Conservation (phyloP, 2,329 filamentous ascomycete genomes). For the Colletotrichum lindemuthianum region DNA sequence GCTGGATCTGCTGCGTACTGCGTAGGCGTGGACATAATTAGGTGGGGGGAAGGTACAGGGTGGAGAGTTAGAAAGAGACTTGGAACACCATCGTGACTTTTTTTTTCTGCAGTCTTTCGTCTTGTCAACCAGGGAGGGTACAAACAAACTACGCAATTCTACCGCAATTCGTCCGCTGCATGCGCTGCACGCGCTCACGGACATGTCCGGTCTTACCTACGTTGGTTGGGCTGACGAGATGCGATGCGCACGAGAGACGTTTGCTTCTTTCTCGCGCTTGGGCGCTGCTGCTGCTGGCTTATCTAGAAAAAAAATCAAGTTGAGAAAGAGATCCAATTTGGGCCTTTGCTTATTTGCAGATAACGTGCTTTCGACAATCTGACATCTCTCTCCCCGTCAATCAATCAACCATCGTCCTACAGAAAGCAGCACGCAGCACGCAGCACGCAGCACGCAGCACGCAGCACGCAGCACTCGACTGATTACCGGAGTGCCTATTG, state of each 20-base stretch:
- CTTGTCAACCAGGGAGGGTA: not conserved
- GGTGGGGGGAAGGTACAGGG: not conserved
- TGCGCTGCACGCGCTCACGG: slow-evolving; percentile 1
- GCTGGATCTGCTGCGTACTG: no score
- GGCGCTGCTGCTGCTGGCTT: not conserved
- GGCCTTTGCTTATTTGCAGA: slow-evolving; percentile 24
- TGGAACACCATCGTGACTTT: not conserved
- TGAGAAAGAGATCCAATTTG: not conserved
- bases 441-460: no score
- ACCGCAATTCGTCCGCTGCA: not conserved
- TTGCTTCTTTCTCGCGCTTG: slow-evolving; percentile 20
- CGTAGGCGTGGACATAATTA: no score
- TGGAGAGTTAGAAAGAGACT: not conserved
- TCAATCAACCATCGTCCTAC: no score
- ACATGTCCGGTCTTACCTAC: not conserved
- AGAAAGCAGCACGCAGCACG: no score
- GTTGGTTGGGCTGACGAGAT: slow-evolving; percentile 10
- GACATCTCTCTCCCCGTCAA: not conserved
- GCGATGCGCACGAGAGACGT: not conserved
- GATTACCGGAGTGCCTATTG: no score
- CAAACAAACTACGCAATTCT: not conserved
- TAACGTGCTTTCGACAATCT: slow-evolving; percentile 1
- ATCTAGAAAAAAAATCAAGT: slow-evolving; percentile 22
- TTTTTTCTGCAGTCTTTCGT: not conserved
- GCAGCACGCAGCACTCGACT: no score